Evolutionary conservation across 768 basidiomycete genomes (phyloP), one percentile per base, ranked within the genome.

Genomic region (Auricularia heimuer): DNA sequence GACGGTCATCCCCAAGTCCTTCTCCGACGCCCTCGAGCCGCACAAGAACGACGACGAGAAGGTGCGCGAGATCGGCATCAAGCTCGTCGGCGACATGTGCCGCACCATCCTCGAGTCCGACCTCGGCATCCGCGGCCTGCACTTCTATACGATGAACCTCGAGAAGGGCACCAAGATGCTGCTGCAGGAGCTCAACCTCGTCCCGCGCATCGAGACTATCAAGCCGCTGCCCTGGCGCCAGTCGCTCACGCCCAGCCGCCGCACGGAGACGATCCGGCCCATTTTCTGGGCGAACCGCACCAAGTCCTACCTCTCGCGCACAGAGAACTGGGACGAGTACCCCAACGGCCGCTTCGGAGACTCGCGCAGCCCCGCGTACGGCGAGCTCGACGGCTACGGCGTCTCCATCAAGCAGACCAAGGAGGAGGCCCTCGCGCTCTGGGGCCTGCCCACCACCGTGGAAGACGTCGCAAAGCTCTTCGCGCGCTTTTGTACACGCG

Each of bases 321-420:
- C 97, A 14, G 94, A 97, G 73, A 92, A 97, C 72, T 99, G 97
- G 97, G 97, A 99, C 73, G 96, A 98, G 74, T 98, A 97, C 75
- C 97, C 97, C 62, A 99, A 99, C 74, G 97, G 97, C 64, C 92
- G 97, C 69, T 99, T 96, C 72, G 97, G 97, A 70, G 97, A 98
- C 77, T 89, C 95, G 6, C 85, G 97, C 65, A 93, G 90, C 82
- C 97, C 97, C 35, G 97, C 97, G 14, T 99, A 97, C 69, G 97
- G 97, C 71, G 97, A 99, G 76, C 78, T 99, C 64, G 96, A 99
- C 72, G 96, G 96, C 1, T 98, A 96, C 69, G 96, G 96, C 63
- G 86, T 97, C 51, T 92, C 84, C 75, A 85, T 98, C 70, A 94
- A 94, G 74, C 89, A 96, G 71, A 86, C 89, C 44, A 90, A 88